Conservation (phyloP, 257 asterid species). For the Fraxinus excelsior region DNA sequence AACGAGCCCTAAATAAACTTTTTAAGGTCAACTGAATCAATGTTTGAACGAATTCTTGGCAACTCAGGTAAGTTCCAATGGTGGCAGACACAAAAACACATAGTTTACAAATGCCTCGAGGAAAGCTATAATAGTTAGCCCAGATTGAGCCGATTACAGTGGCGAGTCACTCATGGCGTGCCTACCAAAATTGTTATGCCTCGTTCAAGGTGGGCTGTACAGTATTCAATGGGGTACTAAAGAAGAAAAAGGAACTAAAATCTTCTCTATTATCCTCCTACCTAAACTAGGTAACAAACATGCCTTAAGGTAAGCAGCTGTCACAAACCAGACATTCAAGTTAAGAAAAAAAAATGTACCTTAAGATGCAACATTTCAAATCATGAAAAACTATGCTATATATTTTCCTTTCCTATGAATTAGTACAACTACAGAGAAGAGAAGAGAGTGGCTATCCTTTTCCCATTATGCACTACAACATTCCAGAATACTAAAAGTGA, state of each 20-base stretch:
- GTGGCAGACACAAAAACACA: slow-evolving; percentile 30
- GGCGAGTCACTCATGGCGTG: slow-evolving; percentile 29
- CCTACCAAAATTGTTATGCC: slow-evolving; percentile 40
- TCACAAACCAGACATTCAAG: slow-evolving; percentile 40
- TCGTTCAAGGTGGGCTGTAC: slow-evolving; percentile 22
- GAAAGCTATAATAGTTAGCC: slow-evolving; percentile 1
- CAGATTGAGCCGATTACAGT: neutral
- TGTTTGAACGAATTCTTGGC: slow-evolving; percentile 24
- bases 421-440: slow-evolving; percentile 27
- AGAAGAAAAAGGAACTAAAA: neutral
- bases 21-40: too few species aligned
- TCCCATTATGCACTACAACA: slow-evolving; percentile 27
- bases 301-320: slow-evolving; percentile 27
- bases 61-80: slow-evolving; percentile 39
- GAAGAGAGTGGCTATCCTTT: slow-evolving; percentile 24
- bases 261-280: neutral
- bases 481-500: slow-evolving; percentile 34
- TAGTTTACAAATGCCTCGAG: slow-evolving; percentile 34
- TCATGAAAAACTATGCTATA: slow-evolving; percentile 32
- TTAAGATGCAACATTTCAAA: slow-evolving; percentile 32
- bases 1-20: neutral
- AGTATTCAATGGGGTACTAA: neutral
- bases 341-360: slow-evolving; percentile 25
- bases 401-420: slow-evolving; percentile 35
- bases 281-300: neutral